Conservation (phyloP, 2,329 filamentous ascomycete species). For the Ascochyta rabiei region DNA sequence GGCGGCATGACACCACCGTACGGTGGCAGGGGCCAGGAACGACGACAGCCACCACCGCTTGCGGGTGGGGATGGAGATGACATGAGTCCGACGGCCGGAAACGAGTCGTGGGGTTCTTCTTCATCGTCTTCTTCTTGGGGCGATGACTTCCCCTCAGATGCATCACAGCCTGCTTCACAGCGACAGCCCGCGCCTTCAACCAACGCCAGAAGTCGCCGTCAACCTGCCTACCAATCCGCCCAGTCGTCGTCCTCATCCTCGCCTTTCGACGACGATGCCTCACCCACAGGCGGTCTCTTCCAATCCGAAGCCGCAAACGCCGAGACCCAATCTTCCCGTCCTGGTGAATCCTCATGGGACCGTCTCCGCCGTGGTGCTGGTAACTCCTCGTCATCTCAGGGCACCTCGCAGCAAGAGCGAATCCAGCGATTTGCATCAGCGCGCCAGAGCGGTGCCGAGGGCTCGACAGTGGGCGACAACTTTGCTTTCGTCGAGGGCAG, state of each 20-base stretch:
- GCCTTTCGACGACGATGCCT: constrained; percentile 41
- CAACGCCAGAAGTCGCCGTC: constrained; percentile 12
- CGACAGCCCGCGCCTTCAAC: constrained; percentile 14
- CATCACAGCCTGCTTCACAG: constrained; percentile 4
- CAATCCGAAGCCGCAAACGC: constrained; percentile 34
- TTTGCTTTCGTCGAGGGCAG: constrained; percentile 53
- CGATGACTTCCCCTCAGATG: constrained; percentile 21
- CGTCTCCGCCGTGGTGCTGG: constrained; percentile 47
- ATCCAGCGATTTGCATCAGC: constrained; percentile 22
- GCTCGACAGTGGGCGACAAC: constrained; percentile 48
- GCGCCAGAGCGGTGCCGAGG: constrained; percentile 35
- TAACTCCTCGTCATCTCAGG: constrained; percentile 19
- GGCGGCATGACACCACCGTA: constrained; percentile 47
- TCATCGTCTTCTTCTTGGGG: constrained; percentile 16
- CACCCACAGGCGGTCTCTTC: constrained; percentile 47
- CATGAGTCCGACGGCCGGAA: constrained; percentile 52
- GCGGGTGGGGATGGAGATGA: constrained; percentile 46
- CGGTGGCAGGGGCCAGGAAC: constrained; percentile 35
- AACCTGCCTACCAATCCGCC: constrained; percentile 12
- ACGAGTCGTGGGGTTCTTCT: constrained; percentile 37
- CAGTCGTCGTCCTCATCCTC: constrained; percentile 12
- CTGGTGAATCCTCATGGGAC: constrained; percentile 53
- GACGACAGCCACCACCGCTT: constrained; percentile 12
- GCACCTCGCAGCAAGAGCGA: constrained; percentile 15
- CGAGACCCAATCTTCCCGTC: constrained; percentile 20